Evolutionary conservation across 371 early-diverging fungal species (phyloP), one percentile per base, ranked within the genome.

Genomic region (Gilbertella persicaria): DNA sequence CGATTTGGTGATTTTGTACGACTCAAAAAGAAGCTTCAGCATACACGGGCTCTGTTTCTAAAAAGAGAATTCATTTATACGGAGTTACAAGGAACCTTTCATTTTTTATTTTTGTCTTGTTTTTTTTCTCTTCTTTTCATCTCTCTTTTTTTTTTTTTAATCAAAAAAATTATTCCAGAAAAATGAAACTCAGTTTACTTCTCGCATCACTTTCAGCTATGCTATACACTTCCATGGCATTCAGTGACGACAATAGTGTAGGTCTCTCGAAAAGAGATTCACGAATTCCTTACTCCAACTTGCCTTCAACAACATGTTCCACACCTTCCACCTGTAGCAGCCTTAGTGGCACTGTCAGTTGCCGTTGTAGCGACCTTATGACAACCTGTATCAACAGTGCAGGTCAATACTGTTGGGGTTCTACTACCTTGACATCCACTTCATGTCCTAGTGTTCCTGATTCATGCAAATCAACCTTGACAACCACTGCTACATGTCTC

Each of bases 321-420:
- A 54, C 45, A 8, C 72, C 72, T 19, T 19, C 55, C 1, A 57
- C 60, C 9, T 75, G 75, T 47, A 50, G 51, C 45, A 75, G 60
- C 33, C 67, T 75, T 23, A 37, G 56, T 4, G 26, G 36, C 9
- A 60, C 51, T 20, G 55, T 61, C 14, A 65, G 40, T 21, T 75
- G 75, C 47, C 67, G 67, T 16, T 75, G 75, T 42, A 71, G 58
- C 30, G 60, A 60, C 25, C 47, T 50, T 17, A 12, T 71, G 23
- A 75, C 72, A 3, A 53, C 60, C 4, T 75, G 75, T 39, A 38
- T 62, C 20, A 71, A 66, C 37, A 44, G 40, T 23, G 47, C 49
- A 12, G 49, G 45, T 17, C 65, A 69, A 19, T 75, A 58, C 53
- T 75, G 75, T 49, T 75, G 75, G 75, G 75, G 75, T 16, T 71